A percentile compares a stretch with the other conserved stretches of the same genome.
Evolutionary conservation across 1,284 basidiomycete species (phyloP).

Genomic region (Heterobasidion annosum): DNA sequence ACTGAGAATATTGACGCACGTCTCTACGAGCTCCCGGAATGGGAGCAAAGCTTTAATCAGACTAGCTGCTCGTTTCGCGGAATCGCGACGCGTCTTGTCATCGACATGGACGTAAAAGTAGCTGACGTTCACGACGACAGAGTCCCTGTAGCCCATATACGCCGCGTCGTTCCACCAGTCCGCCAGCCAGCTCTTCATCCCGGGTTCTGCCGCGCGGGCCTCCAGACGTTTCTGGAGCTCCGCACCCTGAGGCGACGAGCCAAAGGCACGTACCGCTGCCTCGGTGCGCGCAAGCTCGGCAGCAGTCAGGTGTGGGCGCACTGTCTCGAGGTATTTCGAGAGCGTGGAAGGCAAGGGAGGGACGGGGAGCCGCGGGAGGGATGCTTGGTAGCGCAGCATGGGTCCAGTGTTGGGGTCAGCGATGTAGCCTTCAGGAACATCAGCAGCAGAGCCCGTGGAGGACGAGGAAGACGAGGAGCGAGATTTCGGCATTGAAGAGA

Average conservation of each 20-base stretch:
- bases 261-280: slow-evolving; percentile 59
- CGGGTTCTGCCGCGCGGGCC: slow-evolving; percentile 57
- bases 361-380: slow-evolving; percentile 78
- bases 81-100: slow-evolving; percentile 46
- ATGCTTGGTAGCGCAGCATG: slow-evolving; percentile 76
- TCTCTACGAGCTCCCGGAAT: slow-evolving; percentile 78
- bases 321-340: slow-evolving; percentile 79
- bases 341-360: slow-evolving; percentile 77
- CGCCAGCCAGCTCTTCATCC: slow-evolving; percentile 75
- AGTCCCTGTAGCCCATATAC: slow-evolving; percentile 80
- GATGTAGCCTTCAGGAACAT: slow-evolving; percentile 30
- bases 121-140: slow-evolving; percentile 90
- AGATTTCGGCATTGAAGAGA: background rate
- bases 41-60: slow-evolving; percentile 78
- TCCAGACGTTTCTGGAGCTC: slow-evolving; percentile 80
- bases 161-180: slow-evolving; percentile 99
- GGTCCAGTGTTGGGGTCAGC: slow-evolving; percentile 44
- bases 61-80: slow-evolving; percentile 68
- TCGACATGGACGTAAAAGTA: slow-evolving; percentile 92
- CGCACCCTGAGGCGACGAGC: slow-evolving; percentile 58
- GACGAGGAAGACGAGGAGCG: slow-evolving; percentile 2
- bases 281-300: slow-evolving; percentile 55
- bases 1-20: slow-evolving; percentile 33
- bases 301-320: slow-evolving; percentile 66
- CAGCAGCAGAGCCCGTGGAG: slow-evolving; percentile 12